phyloP scores from a whole-genome alignment of 306 rosid species.

The Canavalia ensiformis region DNA sequence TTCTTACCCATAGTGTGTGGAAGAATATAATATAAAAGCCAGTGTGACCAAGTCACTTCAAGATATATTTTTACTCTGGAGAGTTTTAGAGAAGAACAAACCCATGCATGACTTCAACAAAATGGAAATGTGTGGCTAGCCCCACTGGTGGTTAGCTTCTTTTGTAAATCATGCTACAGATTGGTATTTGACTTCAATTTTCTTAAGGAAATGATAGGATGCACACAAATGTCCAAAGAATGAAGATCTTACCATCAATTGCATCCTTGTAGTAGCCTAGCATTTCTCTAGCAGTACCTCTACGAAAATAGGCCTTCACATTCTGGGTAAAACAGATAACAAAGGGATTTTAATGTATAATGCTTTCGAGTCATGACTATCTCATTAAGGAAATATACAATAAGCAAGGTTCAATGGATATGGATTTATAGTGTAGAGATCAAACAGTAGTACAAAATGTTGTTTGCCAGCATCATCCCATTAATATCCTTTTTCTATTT shows the following conservation, averaged over 20 bases:
- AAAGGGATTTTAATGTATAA: conserved; percentile 11
- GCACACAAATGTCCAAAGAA: conserved; percentile 34
- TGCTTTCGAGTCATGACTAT: neutral
- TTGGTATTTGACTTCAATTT: conserved; percentile 1
- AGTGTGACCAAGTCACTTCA: neutral
- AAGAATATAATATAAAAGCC: neutral
- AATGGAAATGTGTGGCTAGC: neutral
- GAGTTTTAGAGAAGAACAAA: neutral
- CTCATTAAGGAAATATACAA: conserved; percentile 28
- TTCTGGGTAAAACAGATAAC: conserved; percentile 63
- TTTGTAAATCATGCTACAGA: neutral
- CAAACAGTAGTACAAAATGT: neutral
- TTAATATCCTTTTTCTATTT: conserved; percentile 15
- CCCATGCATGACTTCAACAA: neutral
- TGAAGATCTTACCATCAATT: conserved; percentile 71
- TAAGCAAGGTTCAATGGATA: conserved; percentile 12
- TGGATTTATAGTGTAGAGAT: neutral
- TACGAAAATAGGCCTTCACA: conserved; percentile 90
- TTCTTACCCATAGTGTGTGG: neutral
- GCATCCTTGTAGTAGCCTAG: conserved; percentile 94
- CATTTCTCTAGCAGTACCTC: conserved; percentile 97
- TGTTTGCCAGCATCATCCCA: conserved; percentile 10
- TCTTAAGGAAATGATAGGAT: conserved; percentile 23
- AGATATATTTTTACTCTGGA: neutral
- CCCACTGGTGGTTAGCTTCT: conserved; percentile 6